Base-by-base conservation (phyloP, 2,329 filamentous ascomycete species). In the Podosphaera aphanis region DNA sequence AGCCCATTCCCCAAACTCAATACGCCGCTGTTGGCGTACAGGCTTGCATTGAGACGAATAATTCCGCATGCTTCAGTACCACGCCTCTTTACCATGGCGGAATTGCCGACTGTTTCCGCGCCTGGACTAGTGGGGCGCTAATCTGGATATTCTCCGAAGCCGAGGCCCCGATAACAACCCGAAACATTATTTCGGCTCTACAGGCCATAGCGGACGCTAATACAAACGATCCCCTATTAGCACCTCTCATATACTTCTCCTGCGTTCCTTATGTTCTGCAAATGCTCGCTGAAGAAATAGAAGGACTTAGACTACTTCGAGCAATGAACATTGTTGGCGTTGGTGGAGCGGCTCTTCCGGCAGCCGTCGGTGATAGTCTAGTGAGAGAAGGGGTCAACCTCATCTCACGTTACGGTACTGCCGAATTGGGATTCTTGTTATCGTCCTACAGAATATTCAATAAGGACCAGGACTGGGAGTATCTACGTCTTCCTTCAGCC, bases 11-110 rank as follows among this genome's bases (percentile, higher is more conserved):
- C 0, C 73, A 79, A 48, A 66, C 63, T 1, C 71, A 78, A 53
- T 63, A 63, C 40, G 70, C 64, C 10, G 70, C 67, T 2, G 65
- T 74, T 2, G 68, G 67, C 2, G 69, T 70, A 0, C 61, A 77
- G 0, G 71, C 73, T 6, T 57, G 57, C 2, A 64, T 77, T 7
- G 50, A 53, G 0, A 56, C 58, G 0, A 37, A 53, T 0, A 44
- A 59, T 2, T 13, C 27, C 3, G 68, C 71, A 0, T 76, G 72
- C 0, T 79, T 79, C 51, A 74, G 74, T 0, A 77, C 74, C 0
- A 79, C 75, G 2, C 75, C 76, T 0, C 62, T 79, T 0, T 79
- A 77, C 50, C 74, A 79, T 51, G 76, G 75, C 1, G 76, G 75
- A 0, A 64, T 77, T 7, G 71, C 74, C 1, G 76, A 79, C 54